phyloP scores from a whole-genome alignment of 2,329 filamentous ascomycete genomes.

The Pseudogymnoascus sp. region DNA sequence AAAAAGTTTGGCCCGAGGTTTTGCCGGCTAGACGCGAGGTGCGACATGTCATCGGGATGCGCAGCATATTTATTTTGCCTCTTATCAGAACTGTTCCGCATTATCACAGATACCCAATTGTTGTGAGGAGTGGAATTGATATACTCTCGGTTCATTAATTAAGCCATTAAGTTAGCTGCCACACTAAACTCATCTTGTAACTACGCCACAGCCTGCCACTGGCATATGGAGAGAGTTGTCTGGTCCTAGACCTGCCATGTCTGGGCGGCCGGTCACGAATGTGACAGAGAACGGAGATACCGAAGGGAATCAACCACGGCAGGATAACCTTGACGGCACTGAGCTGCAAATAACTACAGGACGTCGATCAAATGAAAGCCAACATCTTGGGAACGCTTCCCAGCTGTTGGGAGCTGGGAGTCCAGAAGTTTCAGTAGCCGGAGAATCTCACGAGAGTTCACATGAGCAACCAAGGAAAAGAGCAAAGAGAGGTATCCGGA shows the following conservation, averaged over 20 bases:
- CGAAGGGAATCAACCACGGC: background rate
- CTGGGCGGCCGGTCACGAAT: background rate
- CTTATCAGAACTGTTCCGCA: background rate
- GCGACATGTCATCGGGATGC: background rate
- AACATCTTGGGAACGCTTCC: background rate
- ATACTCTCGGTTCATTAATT: background rate
- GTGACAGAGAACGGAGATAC: background rate
- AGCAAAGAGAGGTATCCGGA: background rate
- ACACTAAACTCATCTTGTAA: background rate
- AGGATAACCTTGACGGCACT: background rate
- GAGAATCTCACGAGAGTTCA: background rate
- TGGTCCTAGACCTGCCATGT: background rate
- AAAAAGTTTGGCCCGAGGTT: constrained; percentile 6
- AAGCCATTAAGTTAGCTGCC: background rate
- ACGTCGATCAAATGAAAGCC: background rate
- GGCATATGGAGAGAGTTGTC: background rate
- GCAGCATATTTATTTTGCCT: background rate
- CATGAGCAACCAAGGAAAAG: constrained; percentile 7
- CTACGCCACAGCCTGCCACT: background rate
- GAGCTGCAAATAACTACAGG: background rate
- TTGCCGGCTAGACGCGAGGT: background rate
- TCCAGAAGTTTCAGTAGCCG: background rate
- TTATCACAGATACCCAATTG: background rate
- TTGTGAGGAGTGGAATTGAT: background rate
- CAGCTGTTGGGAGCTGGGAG: background rate